phyloP scores from a whole-genome alignment of 2,329 filamentous ascomycete species.

The Grosmannia clavigera region DNA sequence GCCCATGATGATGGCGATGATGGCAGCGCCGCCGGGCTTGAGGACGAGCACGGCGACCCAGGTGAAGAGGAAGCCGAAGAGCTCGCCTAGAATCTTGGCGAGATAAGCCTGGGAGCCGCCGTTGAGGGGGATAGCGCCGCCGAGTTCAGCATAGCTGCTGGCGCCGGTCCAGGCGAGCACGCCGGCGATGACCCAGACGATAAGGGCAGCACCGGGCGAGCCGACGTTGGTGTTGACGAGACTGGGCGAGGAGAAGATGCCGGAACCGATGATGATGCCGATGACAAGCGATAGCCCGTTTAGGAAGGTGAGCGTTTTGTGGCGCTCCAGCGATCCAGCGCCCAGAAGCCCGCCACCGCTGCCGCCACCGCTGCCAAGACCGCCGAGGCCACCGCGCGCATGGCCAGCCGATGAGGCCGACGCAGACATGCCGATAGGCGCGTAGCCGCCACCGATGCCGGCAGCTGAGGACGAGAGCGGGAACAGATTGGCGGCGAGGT shows the following conservation, averaged over 20 bases:
- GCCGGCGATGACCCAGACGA: constrained; percentile 50
- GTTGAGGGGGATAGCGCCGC: constrained; percentile 89
- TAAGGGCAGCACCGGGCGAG: constrained; percentile 43
- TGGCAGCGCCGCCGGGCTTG: constrained; percentile 86
- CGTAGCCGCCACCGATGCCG: constrained; percentile 59
- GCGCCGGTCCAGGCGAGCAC: constrained; percentile 53
- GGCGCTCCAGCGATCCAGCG: constrained; percentile 79
- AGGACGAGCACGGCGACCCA: constrained; percentile 92
- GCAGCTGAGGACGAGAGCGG: constrained; percentile 73
- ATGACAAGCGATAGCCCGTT: constrained; percentile 88
- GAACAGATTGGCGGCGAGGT: constrained; percentile 88
- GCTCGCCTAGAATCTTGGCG: constrained; percentile 90
- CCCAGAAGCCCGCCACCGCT: constrained; percentile 45
- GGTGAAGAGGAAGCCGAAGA: constrained; percentile 86
- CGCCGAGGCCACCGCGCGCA: constrained; percentile 38
- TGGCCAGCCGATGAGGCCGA: constrained; percentile 36
- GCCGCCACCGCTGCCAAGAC: constrained; percentile 29
- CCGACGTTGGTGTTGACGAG: constrained; percentile 52
- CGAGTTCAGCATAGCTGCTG: constrained; percentile 66
- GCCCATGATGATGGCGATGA: constrained; percentile 94
- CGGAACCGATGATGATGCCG: constrained; percentile 79
- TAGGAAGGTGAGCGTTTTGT: constrained; percentile 89
- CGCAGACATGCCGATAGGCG: constrained; percentile 66
- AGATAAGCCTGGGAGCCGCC: constrained; percentile 90
- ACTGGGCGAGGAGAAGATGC: constrained; percentile 52